Percentiles rank a stretch among this genome's conserved stretches.
Conservation (phyloP, 768 basidiomycete species). For the Rhizopogon vesiculosus region DNA sequence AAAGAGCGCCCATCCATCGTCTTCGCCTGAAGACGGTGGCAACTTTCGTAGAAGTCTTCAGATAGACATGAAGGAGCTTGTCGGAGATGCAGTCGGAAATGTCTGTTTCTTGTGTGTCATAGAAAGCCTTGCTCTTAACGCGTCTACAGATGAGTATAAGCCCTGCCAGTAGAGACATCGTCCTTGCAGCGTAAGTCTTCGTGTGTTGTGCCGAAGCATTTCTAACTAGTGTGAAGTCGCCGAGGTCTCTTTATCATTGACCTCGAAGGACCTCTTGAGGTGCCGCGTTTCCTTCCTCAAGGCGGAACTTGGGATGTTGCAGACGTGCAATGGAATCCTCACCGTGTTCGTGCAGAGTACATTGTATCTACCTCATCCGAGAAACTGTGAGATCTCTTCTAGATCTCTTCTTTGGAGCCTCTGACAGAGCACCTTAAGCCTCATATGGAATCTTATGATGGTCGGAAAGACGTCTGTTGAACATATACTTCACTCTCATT, state of each 20-base stretch:
- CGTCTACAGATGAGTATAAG: slow-evolving; percentile 81
- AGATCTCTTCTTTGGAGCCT: neutral
- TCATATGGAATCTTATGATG: slow-evolving; percentile 92
- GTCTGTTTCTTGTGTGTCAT: slow-evolving; percentile 38
- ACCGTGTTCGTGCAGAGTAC: slow-evolving; percentile 67
- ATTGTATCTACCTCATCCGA: slow-evolving; percentile 87
- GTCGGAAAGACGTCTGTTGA: slow-evolving; percentile 76
- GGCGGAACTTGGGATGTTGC: slow-evolving; percentile 96
- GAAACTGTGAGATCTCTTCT: slow-evolving; percentile 58
- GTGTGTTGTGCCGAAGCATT: neutral
- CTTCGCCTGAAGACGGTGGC: slow-evolving; percentile 48
- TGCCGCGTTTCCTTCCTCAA: slow-evolving; percentile 93
- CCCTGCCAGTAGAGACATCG: slow-evolving; percentile 83
- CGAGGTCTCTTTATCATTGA: slow-evolving; percentile 95
- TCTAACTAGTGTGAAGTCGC: slow-evolving; percentile 38
- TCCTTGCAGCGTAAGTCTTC: slow-evolving; percentile 73
- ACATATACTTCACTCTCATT: slow-evolving; percentile 83
- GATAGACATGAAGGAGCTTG: slow-evolving; percentile 75
- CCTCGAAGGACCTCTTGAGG: slow-evolving; percentile 77
- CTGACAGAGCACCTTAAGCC: slow-evolving; percentile 30
- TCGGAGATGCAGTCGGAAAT: slow-evolving; percentile 82
- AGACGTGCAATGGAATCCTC: slow-evolving; percentile 92
- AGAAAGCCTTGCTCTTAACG: slow-evolving; percentile 3
- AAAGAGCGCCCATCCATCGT: slow-evolving; percentile 15
- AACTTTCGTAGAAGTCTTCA: slow-evolving; percentile 57